Base-by-base conservation (phyloP, 1,284 basidiomycete genomes). In the Sanghuangporus baumii region DNA sequence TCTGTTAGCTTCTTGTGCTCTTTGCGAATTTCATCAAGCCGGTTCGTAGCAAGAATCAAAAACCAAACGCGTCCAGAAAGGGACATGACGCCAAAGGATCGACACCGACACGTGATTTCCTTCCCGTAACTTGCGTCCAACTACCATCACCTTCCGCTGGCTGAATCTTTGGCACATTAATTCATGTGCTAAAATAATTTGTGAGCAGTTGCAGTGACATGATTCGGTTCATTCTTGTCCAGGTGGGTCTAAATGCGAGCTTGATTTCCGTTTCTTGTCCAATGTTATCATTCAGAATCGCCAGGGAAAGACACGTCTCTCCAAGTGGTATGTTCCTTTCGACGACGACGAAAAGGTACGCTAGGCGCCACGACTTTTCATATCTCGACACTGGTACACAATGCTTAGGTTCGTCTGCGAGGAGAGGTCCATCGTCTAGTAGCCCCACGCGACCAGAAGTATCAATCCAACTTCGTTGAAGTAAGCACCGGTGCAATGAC, bases 401-500 rank as follows among this genome's bases (percentile, higher is more conserved):
- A 38, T 55, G 43, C 68, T 55, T 70, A 96, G 93, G 90, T 96
- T 62, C 85, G 94, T 60, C 80, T 98, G 61, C 84, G 95, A 43
- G 96, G 95, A 23, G 96, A 99, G 74, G 96, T 99, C 1, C 96
- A 98, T 73, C 82, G 96, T 48, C 75, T 98, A 65, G 92, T 99
- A 18, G 96, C 96, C 0, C 94, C 96, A n/a, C 78, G 96, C 66
- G 96, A 99, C 75, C 96, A 98, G 79, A 98, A 98, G 75, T 96
- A 98, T 69, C 97, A 99, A 75, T 96, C 94, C 63, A 99, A 99
- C 76, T 99, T 99, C 73, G 96, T 98, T 57, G 96, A 99, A 84
- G 96, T 96, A 67, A 61, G 86, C 69, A 6, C 9, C 48, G n/a
- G 26, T 31, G 26, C 26, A 54, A 56, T 14, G 41, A 57, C 9